Base-by-base conservation (phyloP, 2,329 filamentous ascomycete species). In the Fusarium odoratissimum region DNA sequence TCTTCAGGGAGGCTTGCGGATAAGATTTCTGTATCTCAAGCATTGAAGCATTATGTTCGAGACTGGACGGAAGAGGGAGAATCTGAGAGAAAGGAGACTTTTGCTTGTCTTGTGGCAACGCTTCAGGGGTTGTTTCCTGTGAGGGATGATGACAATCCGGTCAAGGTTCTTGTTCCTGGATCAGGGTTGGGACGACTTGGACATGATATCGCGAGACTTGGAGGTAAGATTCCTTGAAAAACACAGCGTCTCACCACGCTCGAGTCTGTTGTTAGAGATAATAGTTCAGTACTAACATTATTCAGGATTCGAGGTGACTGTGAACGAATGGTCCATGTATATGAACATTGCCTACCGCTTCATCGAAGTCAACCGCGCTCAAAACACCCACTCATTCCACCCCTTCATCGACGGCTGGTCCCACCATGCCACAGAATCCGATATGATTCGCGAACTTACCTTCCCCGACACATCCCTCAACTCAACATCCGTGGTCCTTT, bases 291-390 rank as follows among this genome's bases (percentile, higher is more conserved):
- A 1, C 51, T 67, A 2, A 67, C 16, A 3, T 0, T 16, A 2
- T 6, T 3, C 6, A 84, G 85, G 81, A 3, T 87, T 88, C 61
- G 80, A 88, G 30, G 87, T 89, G 0, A 87, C 86, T 0, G 80
- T 84, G 59, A 90, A 90, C 71, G 88, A 90, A 77, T 90, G 85
- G 85, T 89, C 87, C 2, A 84, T 86, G 78, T 90, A 85, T 69
- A 88, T 90, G 85, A 89, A 88, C 64, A 69, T 87, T 2, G 85
- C 83, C 1, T 89, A 89, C 67, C 84, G 87, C 3, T 88, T 84
- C 68, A 75, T 89, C 9, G 82, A 84, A 44, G 75, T 77, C 8
- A 72, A 81, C 44, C 69, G 77, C 6, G n/a, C 44, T 1, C 54
- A 72, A 0, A 63, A 77, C 8, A 71, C 79, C 4, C 73, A 80